Evolutionary conservation across 176 grass and related monocot genomes (phyloP), one percentile per base, ranked within the genome.

Genomic region (Canna indica): DNA sequence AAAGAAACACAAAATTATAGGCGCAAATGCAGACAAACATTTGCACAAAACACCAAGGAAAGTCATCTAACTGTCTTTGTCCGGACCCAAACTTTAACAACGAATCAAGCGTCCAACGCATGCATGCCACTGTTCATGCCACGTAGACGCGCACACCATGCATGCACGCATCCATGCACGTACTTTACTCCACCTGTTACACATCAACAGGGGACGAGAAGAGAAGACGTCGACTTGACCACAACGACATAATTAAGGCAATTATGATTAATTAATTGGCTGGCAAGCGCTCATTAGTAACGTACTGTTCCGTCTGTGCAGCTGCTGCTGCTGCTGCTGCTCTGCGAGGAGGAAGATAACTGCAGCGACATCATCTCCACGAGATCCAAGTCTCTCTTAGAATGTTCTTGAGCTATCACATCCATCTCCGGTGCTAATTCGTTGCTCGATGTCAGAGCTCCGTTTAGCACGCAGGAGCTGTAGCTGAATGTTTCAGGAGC

Each of bases 351-450:
- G 17, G 64, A 78, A 48, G 77, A 69, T 65, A 85, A 77, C 66
- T 85, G 78, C 73, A 74, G 72, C 7, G 73, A 36, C 48, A 85
- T 6, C 83, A 85, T 85, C 68, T 85, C 83, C 24, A 85, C 72
- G 41, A 81, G 41, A 73, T 85, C 78, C 78, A 85, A 67, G 36
- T 85, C 83, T 48, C 83, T 61, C 28, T 46, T 81, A n/a, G n/a
- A n/a, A n/a, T n/a, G n/a, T n/a, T n/a, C n/a, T n/a, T n/a, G n/a
- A n/a, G 20, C 59, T 66, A 54, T 1, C 15, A 7, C 36, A 28
- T 17, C 57, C 29, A 12, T 31, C 54, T 50, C 68, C 59, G 22
- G 48, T 62, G n/a, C 57, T 26, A n/a, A n/a, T n/a, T n/a, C n/a
- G 26, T 27, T 28, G n/a, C 17, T n/a, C 5, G 50, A n/a, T n/a